Evolutionary conservation across 2,329 filamentous ascomycete species (phyloP).

Genomic region (Trichoderma lentiforme): DNA sequence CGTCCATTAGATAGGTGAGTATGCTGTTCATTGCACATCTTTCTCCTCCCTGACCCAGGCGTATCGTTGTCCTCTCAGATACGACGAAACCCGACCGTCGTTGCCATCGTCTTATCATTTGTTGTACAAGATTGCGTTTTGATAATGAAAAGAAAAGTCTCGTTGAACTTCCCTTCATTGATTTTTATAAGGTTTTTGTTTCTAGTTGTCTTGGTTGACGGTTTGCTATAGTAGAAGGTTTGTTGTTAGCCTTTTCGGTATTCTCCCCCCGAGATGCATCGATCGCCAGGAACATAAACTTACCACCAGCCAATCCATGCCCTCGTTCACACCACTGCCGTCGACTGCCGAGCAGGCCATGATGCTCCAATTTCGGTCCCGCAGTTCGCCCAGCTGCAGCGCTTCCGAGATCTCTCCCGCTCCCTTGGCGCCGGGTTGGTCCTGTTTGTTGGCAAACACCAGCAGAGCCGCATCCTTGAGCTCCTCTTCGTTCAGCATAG

Average conservation of each 20-base stretch:
- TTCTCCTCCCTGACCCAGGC: slow-evolving; percentile 19
- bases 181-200: slow-evolving; percentile 5
- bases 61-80: slow-evolving; percentile 29
- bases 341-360: slow-evolving; percentile 96
- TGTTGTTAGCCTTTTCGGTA: background rate
- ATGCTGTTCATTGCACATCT: slow-evolving; percentile 5
- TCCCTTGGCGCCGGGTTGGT: slow-evolving; percentile 93
- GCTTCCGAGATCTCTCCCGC: slow-evolving; percentile 96
- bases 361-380: slow-evolving; percentile 98
- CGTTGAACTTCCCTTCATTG: background rate
- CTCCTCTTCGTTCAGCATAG: slow-evolving; percentile 97
- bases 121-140: slow-evolving; percentile 31
- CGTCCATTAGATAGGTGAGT: slow-evolving; percentile 11
- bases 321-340: slow-evolving; percentile 89
- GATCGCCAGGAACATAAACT: slow-evolving; percentile 30
- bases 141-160: slow-evolving; percentile 15
- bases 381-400: slow-evolving; percentile 80
- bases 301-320: slow-evolving; percentile 98
- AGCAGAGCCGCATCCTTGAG: slow-evolving; percentile 86
- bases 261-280: background rate
- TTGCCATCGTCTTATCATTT: slow-evolving; percentile 32
- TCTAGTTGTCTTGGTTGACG: slow-evolving; percentile 33
- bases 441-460: slow-evolving; percentile 98
- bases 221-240: slow-evolving; percentile 32
- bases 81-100: slow-evolving; percentile 28